phyloP scores from a whole-genome alignment of 2,329 filamentous ascomycete genomes.

The Botrytis fragariae region DNA sequence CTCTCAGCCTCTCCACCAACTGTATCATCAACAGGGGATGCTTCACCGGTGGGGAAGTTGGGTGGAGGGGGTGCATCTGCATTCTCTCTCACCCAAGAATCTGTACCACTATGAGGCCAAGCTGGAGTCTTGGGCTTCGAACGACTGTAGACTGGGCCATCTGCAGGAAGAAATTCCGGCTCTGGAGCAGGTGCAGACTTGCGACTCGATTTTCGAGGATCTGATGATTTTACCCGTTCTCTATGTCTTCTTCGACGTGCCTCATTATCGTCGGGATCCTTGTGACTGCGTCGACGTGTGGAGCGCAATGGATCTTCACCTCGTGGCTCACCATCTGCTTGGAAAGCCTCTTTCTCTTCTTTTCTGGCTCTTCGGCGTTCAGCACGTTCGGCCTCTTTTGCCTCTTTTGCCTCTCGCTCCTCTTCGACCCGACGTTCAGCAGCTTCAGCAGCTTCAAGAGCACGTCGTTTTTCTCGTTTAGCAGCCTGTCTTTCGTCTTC shows the following conservation, averaged over 20 bases:
- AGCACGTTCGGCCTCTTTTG: constrained; percentile 28
- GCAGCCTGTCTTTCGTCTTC: constrained; percentile 60
- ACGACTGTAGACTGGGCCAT: constrained; percentile 34
- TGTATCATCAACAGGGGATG: constrained; percentile 27
- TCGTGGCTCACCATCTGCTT: constrained; percentile 47
- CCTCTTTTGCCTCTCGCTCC: constrained; percentile 23
- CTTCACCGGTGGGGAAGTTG: constrained; percentile 33
- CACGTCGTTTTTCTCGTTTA: constrained; percentile 48
- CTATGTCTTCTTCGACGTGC: constrained; percentile 55
- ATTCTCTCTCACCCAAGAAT: constrained; percentile 65
- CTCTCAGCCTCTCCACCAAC: constrained; percentile 34
- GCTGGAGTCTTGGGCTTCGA: constrained; percentile 39
- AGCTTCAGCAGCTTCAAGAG: constrained; percentile 49
- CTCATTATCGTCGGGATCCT: constrained; percentile 51
- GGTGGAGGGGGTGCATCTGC: constrained; percentile 60
- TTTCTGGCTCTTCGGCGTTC: constrained; percentile 50
- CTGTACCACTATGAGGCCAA: constrained; percentile 64
- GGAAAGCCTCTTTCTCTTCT: constrained; percentile 42
- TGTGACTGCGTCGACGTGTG: constrained; percentile 50
- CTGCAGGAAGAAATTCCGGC: constrained; percentile 32
- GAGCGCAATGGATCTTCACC: constrained; percentile 41
- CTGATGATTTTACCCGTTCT: constrained; percentile 46
- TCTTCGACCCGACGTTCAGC: constrained; percentile 29
- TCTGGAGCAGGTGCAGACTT: constrained; percentile 44
- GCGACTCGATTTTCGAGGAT: constrained; percentile 40